A percentile compares a stretch with the other conserved stretches of the same genome.
Evolutionary conservation across 2,329 filamentous ascomycete species (phyloP).

Genomic region (Pseudopithomyces chartarum): DNA sequence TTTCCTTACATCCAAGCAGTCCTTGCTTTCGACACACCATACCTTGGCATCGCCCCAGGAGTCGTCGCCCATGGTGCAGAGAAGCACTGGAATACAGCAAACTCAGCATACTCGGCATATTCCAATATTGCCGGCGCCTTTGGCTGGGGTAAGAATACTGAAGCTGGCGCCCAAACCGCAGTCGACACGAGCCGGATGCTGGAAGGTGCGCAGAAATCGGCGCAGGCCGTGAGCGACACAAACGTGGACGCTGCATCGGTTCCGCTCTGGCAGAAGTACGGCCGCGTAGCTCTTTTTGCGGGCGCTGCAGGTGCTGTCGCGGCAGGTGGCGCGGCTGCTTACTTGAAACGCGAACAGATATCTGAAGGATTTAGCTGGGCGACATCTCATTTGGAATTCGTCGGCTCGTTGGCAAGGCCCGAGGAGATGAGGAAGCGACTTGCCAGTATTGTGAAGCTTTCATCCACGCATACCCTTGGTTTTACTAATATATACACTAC

Average conservation of each 20-base stretch:
- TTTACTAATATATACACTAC: conserved; percentile 88
- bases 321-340: conserved; percentile 82
- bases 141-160: conserved; percentile 59
- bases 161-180: conserved; percentile 18
- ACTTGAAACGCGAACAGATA: conserved; percentile 81
- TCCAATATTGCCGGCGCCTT: conserved; percentile 67
- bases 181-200: conserved; percentile 43
- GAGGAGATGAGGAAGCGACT: conserved; percentile 81
- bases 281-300: conserved; percentile 82
- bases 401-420: conserved; percentile 83
- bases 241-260: conserved; percentile 52
- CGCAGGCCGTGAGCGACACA: conserved; percentile 44
- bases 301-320: conserved; percentile 81
- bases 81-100: conserved; percentile 78
- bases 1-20: conserved; percentile 92
- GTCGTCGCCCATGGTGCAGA: conserved; percentile 88
- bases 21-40: conserved; percentile 93
- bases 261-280: conserved; percentile 75
- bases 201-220: conserved; percentile 32
- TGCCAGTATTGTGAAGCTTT: conserved; percentile 67
- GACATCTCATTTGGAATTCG: conserved; percentile 88
- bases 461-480: conserved; percentile 69
- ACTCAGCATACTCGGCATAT: conserved; percentile 69
- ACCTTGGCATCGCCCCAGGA: conserved; percentile 77
- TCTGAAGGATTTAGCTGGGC: conserved; percentile 80